These are phyloP conservation scores for Ophiostoma populinum DNA, from an alignment of 2,329 filamentous ascomycete genomes.

Conservation along the genomic window DNA sequence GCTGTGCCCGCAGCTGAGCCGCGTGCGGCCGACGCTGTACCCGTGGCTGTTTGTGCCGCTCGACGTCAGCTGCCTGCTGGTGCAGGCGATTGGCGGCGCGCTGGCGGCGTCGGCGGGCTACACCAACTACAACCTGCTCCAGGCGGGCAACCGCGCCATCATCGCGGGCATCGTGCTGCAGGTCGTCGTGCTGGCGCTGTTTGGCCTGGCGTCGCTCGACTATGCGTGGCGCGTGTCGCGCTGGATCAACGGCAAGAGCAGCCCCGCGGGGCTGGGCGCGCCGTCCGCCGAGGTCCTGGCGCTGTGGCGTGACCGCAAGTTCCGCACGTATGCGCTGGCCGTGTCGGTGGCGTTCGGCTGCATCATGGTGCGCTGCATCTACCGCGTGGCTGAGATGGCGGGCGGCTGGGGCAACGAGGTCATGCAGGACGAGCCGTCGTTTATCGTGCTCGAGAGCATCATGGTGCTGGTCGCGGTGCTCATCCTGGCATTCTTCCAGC, in stretches of 20 bases:
- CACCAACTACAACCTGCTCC: constrained; percentile 21
- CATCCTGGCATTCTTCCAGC: constrained; percentile 34
- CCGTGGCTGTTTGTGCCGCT: constrained; percentile 41
- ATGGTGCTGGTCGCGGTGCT: constrained; percentile 32
- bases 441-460: constrained; percentile 38
- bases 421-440: constrained; percentile 44
- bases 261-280: background rate
- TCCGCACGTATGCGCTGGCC: constrained; percentile 26
- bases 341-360: constrained; percentile 26
- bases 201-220: constrained; percentile 26
- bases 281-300: constrained; percentile 14
- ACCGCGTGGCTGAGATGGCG: constrained; percentile 42
- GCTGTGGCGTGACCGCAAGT: constrained; percentile 26
- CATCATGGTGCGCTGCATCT: constrained; percentile 35
- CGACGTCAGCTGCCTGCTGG: constrained; percentile 38
- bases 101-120: constrained; percentile 30
- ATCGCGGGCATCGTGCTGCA: constrained; percentile 37
- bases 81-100: constrained; percentile 40
- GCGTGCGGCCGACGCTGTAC: constrained; percentile 32
- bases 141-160: constrained; percentile 31
- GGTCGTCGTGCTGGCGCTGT: constrained; percentile 30
- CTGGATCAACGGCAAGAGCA: constrained; percentile 18
- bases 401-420: constrained; percentile 46
- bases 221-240: constrained; percentile 26
- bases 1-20: constrained; percentile 31